phyloP scores from a whole-genome alignment of 805 yeast genomes.

The Barnettozyma salicaria region DNA sequence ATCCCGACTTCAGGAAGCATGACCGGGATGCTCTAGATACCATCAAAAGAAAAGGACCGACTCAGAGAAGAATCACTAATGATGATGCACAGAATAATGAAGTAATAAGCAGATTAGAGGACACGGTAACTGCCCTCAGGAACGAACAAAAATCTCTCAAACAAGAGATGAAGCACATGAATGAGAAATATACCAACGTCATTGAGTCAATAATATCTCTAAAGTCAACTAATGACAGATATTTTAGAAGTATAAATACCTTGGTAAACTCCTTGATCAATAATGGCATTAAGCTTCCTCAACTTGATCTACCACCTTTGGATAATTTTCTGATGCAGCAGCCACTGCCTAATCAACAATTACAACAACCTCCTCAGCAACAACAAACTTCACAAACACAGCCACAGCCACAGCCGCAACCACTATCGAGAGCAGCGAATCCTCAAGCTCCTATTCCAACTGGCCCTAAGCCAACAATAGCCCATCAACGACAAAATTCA shows the following conservation, averaged over 20 bases:
- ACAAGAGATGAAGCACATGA: conserved; percentile 36
- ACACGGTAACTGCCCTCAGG: conserved; percentile 10
- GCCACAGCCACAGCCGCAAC: conserved; percentile 8
- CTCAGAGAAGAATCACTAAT: conserved; percentile 37
- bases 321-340: conserved; percentile 10
- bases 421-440: conserved; percentile 1
- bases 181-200: conserved; percentile 57
- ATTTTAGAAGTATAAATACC: conserved; percentile 44
- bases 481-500: conserved; percentile 5
- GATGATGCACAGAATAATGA: conserved; percentile 22
- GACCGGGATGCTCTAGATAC: conserved; percentile 77
- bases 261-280: conserved; percentile 44
- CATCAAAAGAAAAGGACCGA: conserved; percentile 78
- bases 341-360: conserved; percentile 12
- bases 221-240: conserved; percentile 51
- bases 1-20: conserved; percentile 77
- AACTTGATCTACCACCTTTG: conserved; percentile 46
- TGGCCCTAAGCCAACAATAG: neutral
- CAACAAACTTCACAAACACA: conserved; percentile 5
- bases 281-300: conserved; percentile 65
- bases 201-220: conserved; percentile 54
- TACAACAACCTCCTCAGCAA: conserved; percentile 9
- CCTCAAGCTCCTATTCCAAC: conserved; percentile 2
- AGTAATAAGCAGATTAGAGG: conserved; percentile 17
- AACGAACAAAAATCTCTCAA: conserved; percentile 31